Base-by-base conservation (phyloP, 1,284 basidiomycete genomes). In the Ceratobasidium papillatum region DNA sequence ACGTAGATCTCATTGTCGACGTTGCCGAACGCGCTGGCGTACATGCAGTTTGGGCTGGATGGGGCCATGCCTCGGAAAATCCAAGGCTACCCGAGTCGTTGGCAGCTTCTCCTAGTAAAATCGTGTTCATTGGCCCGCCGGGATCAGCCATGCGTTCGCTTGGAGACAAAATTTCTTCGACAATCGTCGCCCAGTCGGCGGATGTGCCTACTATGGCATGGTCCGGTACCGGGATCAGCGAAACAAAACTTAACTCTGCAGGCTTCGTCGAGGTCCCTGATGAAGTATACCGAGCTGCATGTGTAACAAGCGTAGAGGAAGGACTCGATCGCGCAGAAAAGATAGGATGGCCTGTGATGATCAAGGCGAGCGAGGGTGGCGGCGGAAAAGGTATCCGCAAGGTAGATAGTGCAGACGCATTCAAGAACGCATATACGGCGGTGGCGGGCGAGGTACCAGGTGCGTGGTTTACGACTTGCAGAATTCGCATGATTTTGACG, bases 21-120 rank as follows among this genome's bases (percentile, higher is more conserved):
- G 91, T 99, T 76, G 98, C 98, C 56, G 96, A 99, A 85, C 92
- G 98, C 78, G 89, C 95, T 38, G 96, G 96, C 61, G 98, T 99
- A 1, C 97, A 99, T 82, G 98, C 98, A 63, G 98, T 99, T 45
- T 99, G 98, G 98, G 98, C 98, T 58, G 98, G 98, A 75, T 99
- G 98, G 98, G 98, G 98, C 71, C 98, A 99, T 83, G 98, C 98
- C 9, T 99, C 98, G 2, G 98, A 99, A 84, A 99, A 99, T 84
- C 98, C 98, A 2, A 91, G 96, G 76, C 86, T 99, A n/a, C 98
- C 98, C 7, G 98, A 99, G 83, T 92, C 91, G 76, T 90, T 99
- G 61, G 89, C 93, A 32, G 92, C 94, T 32, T 95, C 92, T 82
- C 94, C 94, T 83, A 90, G 96, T 84, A 98, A 96, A 85, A 98